Conservation (phyloP, 768 basidiomycete genomes). For the Trametes gibbosa region DNA sequence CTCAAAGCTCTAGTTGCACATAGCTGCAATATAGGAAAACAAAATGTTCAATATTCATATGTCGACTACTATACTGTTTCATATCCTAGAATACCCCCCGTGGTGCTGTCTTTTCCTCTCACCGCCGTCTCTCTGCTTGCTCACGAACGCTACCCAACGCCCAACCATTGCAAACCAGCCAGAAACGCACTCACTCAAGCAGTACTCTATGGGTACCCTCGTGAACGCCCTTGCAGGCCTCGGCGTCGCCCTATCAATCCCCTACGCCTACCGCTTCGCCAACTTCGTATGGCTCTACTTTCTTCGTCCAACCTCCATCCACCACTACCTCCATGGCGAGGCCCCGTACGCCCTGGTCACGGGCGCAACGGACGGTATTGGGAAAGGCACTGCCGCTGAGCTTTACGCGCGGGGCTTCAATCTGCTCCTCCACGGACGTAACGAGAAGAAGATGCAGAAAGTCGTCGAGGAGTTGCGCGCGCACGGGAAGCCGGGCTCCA, state of each 20-base stretch:
- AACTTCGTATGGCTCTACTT: conserved; percentile 24
- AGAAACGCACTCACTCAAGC: not conserved
- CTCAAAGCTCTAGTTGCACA: too few relatives aligned
- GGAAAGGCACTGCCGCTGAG: conserved; percentile 25
- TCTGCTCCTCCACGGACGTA: conserved; percentile 29
- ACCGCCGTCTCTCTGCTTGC: not conserved
- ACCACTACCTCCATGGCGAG: conserved; percentile 23
- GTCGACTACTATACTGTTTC: too few relatives aligned
- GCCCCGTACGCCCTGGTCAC: conserved; percentile 29
- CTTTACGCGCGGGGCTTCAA: conserved; percentile 30
- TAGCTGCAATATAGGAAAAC: too few relatives aligned
- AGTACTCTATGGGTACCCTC: not conserved
- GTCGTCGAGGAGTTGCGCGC: conserved; percentile 23
- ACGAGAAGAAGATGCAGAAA: conserved; percentile 25
- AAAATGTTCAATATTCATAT: too few relatives aligned
- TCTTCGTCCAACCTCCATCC: conserved; percentile 19
- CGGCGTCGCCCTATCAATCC: conserved; percentile 19
- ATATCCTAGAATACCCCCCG: too few relatives aligned
- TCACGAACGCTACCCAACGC: not conserved
- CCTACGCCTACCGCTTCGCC: conserved; percentile 16
- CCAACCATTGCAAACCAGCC: not conserved
- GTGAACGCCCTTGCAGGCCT: conserved; percentile 16
- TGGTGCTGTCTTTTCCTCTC: not conserved
- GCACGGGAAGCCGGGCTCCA: not conserved
- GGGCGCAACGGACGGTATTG: conserved; percentile 30